A percentile compares a stretch with the other conserved stretches of the same genome.
Conservation (phyloP, 2,329 filamentous ascomycete species). For the Scedosporium minutisporum region DNA sequence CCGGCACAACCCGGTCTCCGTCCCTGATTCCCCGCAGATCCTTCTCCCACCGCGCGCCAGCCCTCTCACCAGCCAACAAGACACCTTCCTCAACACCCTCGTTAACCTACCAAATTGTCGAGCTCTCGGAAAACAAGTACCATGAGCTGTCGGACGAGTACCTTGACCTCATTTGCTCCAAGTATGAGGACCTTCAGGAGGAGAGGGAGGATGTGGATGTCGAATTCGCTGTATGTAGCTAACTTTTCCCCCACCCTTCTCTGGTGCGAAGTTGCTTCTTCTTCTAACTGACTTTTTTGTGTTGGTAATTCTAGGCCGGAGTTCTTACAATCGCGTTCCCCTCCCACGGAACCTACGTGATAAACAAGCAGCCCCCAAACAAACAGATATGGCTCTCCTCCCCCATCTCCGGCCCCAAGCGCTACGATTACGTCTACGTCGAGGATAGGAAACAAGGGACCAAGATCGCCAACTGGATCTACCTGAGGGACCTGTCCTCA, state of each 20-base stretch:
- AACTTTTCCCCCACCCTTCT: not conserved
- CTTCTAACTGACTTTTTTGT: slow-evolving; percentile 8
- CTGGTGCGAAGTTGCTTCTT: not conserved
- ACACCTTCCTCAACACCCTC: not conserved
- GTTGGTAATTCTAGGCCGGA: slow-evolving; percentile 51
- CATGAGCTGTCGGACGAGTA: slow-evolving; percentile 69
- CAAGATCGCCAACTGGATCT: slow-evolving; percentile 71
- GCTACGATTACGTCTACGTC: slow-evolving; percentile 77
- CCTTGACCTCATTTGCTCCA: slow-evolving; percentile 46
- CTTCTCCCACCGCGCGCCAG: not conserved
- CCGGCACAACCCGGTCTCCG: not conserved
- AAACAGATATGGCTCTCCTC: slow-evolving; percentile 96
- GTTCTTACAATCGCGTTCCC: slow-evolving; percentile 70
- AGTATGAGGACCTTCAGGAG: slow-evolving; percentile 69
- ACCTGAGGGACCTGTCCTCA: slow-evolving; percentile 70
- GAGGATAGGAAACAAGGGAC: slow-evolving; percentile 66
- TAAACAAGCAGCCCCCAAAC: slow-evolving; percentile 98
- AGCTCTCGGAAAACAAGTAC: slow-evolving; percentile 63
- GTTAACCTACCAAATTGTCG: slow-evolving; percentile 39
- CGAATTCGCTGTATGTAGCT: slow-evolving; percentile 67
- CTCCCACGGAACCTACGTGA: slow-evolving; percentile 69
- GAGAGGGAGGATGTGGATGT: slow-evolving; percentile 68
- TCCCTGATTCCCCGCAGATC: not conserved
- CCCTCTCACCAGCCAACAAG: not conserved
- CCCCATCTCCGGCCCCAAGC: slow-evolving; percentile 82